phyloP scores from a whole-genome alignment of 163 green algal species.

The Chloromonas sp. region DNA sequence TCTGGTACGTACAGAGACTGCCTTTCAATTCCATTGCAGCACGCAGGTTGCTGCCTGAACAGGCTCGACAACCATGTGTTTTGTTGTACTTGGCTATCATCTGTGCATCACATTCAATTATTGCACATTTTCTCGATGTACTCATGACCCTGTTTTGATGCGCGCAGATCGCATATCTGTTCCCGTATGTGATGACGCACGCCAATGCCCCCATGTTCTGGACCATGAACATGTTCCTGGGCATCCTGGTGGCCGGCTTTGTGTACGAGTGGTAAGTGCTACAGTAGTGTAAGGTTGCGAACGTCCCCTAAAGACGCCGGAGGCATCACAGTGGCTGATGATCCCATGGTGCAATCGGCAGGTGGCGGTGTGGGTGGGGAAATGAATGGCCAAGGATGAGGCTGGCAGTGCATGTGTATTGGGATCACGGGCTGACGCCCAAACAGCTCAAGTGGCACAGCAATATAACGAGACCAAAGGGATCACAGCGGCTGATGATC shows the following conservation, averaged over 20 bases:
- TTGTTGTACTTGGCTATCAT: too few relatives aligned
- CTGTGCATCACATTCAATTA: too few relatives aligned
- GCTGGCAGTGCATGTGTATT: too few relatives aligned
- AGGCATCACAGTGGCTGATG: neutral
- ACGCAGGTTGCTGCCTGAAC: too few relatives aligned
- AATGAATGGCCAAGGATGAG: neutral
- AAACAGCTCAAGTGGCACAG: too few relatives aligned
- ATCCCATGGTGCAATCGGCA: neutral
- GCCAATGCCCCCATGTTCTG: constrained; percentile 39
- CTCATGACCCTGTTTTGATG: too few relatives aligned
- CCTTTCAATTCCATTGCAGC: too few relatives aligned
- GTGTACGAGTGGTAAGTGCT: constrained; percentile 40
- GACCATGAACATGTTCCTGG: constrained; percentile 50
- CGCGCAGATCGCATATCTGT: constrained; percentile 34
- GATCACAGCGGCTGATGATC: neutral
- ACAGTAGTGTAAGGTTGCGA: neutral
- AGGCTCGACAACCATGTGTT: too few relatives aligned
- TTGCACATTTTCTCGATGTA: too few relatives aligned
- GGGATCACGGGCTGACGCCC: too few relatives aligned
- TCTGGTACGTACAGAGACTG: too few relatives aligned
- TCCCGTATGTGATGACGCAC: constrained; percentile 43
- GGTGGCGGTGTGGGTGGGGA: neutral
- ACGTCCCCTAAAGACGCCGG: neutral
- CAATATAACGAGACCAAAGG: neutral
- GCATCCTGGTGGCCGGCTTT: constrained; percentile 38